Conservation (phyloP, 2,329 filamentous ascomycete species). For the Dactylellina parvicollis region DNA sequence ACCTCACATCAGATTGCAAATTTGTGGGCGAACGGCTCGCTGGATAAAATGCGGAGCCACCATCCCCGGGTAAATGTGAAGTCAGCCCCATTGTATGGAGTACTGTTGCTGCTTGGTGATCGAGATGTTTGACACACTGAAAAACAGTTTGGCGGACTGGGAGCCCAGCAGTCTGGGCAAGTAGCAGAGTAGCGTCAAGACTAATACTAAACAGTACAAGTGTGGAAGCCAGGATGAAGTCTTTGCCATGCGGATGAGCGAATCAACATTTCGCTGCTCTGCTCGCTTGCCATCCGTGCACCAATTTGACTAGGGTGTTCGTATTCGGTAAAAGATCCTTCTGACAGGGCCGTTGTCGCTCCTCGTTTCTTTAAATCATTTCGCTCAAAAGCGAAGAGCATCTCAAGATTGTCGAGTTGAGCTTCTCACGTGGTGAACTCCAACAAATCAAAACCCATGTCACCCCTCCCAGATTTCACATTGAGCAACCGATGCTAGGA, state of each 20-base stretch:
- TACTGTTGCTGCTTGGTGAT: constrained; percentile 38
- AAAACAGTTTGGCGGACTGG: constrained; percentile 29
- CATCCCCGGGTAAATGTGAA: constrained; percentile 49
- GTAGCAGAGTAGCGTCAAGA: constrained; percentile 15
- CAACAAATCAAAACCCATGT: constrained; percentile 24
- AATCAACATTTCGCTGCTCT: constrained; percentile 27
- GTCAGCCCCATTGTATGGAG: constrained; percentile 49
- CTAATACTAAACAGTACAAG: constrained; percentile 43
- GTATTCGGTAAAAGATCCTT: constrained; percentile 54
- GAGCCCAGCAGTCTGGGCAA: constrained; percentile 14
- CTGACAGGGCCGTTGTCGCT: constrained; percentile 16
- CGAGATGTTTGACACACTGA: constrained; percentile 20
- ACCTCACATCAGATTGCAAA: constrained; percentile 4
- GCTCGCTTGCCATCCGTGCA: constrained; percentile 53
- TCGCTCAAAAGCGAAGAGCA: constrained; percentile 32
- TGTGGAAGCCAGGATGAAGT: constrained; percentile 13
- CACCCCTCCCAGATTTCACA: constrained; percentile 15
- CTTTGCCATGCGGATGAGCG: constrained; percentile 19
- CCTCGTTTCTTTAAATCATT: constrained; percentile 2
- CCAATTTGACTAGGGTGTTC: constrained; percentile 17
- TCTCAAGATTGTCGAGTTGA: constrained; percentile 39
- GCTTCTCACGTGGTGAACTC: constrained; percentile 41
- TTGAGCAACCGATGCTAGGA: constrained; percentile 34
- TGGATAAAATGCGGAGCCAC: constrained; percentile 52
- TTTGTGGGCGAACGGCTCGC: constrained; percentile 40